These are phyloP conservation scores for Alternaria sp. DNA, from an alignment of 2,329 filamentous ascomycete genomes.

Conservation along the genomic window DNA sequence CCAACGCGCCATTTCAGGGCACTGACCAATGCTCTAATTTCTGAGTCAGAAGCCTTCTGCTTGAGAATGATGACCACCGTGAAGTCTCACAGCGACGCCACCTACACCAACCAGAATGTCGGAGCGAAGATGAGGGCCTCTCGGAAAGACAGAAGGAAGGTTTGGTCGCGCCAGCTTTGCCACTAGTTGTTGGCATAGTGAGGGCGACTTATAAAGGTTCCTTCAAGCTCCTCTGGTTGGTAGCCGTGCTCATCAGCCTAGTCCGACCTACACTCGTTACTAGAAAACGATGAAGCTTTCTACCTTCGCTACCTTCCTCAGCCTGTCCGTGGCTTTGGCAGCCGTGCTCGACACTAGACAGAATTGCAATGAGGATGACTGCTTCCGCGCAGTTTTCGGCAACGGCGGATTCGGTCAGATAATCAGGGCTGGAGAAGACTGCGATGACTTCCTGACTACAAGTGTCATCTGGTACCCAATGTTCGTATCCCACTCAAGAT, in stretches of 20 bases:
- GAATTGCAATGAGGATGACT: conserved; percentile 30
- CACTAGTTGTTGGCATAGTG: neutral
- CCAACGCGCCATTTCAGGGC: neutral
- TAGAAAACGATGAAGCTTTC: conserved; percentile 34
- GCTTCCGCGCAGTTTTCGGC: conserved; percentile 35
- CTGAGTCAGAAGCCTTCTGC: neutral
- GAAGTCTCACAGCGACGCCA: conserved; percentile 11
- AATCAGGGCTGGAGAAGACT: conserved; percentile 24
- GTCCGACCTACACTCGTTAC: conserved; percentile 1
- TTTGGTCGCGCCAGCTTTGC: neutral
- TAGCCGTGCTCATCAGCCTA: neutral
- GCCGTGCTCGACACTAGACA: conserved; percentile 26
- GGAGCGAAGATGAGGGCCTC: neutral
- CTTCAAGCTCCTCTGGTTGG: neutral
- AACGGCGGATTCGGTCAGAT: conserved; percentile 18
- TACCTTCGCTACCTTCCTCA: conserved; percentile 12
- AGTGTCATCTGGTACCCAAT: conserved; percentile 31
- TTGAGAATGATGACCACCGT: neutral
- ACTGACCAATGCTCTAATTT: neutral
- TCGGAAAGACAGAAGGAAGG: neutral
- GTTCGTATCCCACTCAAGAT: conserved; percentile 15
- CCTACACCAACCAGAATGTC: neutral
- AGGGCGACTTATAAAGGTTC: conserved; percentile 7
- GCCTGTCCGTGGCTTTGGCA: conserved; percentile 18
- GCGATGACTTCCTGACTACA: conserved; percentile 33